Conservation (phyloP, 371 early-diverging fungal genomes). For the Apophysomyces trapeziformis region DNA sequence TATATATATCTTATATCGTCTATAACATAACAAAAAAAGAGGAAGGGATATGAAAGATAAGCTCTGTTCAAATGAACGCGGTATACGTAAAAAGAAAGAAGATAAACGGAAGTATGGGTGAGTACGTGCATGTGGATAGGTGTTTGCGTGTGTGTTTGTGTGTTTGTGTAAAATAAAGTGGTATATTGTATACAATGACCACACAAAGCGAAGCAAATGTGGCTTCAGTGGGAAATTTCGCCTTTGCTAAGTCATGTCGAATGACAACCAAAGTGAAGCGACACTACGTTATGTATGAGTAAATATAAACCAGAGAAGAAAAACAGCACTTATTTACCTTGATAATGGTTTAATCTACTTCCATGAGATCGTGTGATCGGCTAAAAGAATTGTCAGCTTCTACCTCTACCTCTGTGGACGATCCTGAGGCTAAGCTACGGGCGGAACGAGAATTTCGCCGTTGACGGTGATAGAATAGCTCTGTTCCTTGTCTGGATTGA, state of each 20-base stretch:
- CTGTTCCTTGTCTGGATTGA: slow-evolving; percentile 9
- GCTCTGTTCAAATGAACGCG: slow-evolving; percentile 9
- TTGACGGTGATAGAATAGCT: slow-evolving; percentile 15
- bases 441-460: slow-evolving; percentile 29
- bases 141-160: too few species aligned
- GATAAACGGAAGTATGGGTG: background rate
- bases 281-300: background rate
- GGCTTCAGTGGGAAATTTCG: background rate
- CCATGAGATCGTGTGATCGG: slow-evolving; percentile 26
- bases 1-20: too few species aligned
- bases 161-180: background rate
- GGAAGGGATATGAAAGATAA: slow-evolving; percentile 1
- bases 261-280: background rate
- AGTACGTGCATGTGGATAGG: too few species aligned
- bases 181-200: slow-evolving; percentile 11
- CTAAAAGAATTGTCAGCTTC: slow-evolving; percentile 20
- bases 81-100: slow-evolving; percentile 4
- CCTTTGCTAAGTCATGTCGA: slow-evolving; percentile 7
- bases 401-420: slow-evolving; percentile 31
- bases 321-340: background rate
- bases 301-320: background rate
- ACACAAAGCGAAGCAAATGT: slow-evolving; percentile 3
- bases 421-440: slow-evolving; percentile 30
- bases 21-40: background rate
- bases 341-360: slow-evolving; percentile 18